phyloP scores from a whole-genome alignment of 495 filamentous ascomycete genomes.

The Astrothelium macrocarpum region DNA sequence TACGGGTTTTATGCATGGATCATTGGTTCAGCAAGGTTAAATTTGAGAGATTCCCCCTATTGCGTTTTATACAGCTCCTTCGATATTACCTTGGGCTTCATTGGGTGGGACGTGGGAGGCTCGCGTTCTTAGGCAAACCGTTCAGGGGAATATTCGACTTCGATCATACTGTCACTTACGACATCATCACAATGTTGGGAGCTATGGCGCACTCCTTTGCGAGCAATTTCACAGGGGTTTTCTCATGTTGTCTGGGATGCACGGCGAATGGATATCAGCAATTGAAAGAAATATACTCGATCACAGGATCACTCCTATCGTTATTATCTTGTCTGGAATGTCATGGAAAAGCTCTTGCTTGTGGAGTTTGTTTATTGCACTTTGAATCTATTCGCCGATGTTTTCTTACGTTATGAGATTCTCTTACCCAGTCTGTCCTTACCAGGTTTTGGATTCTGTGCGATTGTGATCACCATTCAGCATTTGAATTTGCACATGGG shows the following conservation, averaged over 20 bases:
- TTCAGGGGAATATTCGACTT: not conserved
- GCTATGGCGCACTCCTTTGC: conserved; percentile 3
- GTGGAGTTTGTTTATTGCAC: not conserved
- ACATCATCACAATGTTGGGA: not conserved
- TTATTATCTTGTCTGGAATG: not conserved
- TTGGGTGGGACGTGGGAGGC: not conserved
- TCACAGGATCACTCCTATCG: not conserved
- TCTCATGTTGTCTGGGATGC: not conserved
- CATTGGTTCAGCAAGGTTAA: not conserved
- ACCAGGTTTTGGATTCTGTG: not conserved
- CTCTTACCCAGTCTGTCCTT: not conserved
- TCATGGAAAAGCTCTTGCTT: not conserved
- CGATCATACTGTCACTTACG: not conserved
- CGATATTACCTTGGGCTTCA: not conserved
- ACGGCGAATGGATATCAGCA: not conserved
- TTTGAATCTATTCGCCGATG: not conserved
- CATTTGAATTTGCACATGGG: not conserved
- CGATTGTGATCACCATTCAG: not conserved
- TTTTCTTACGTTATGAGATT: not conserved
- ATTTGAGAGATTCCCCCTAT: conserved; percentile 1
- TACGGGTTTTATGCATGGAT: conserved; percentile 2
- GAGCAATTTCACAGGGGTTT: not conserved
- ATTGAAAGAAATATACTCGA: not conserved
- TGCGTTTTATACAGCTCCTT: not conserved
- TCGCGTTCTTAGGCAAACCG: not conserved